A percentile compares a stretch with the other conserved stretches of the same genome.
Conservation (phyloP, 2,329 filamentous ascomycete species). For the Aspergillus pseudoterreus region DNA sequence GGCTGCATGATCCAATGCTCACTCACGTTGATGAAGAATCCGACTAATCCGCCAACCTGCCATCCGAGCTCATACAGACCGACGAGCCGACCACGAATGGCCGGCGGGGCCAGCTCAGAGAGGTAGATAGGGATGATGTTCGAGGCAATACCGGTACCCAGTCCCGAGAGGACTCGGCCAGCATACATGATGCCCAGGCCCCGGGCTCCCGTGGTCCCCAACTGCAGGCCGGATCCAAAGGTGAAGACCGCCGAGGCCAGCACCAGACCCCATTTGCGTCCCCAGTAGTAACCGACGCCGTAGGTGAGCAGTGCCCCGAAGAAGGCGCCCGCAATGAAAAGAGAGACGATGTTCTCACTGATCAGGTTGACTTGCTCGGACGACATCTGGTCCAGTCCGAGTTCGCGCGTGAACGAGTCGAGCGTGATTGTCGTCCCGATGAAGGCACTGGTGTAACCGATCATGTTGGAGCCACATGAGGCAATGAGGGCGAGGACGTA, state of each 20-base stretch:
- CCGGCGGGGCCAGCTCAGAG: conserved; percentile 52
- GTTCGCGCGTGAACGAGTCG: conserved; percentile 64
- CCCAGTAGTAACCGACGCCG: conserved; percentile 59
- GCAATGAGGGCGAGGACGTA: conserved; percentile 53
- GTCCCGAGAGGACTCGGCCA: conserved; percentile 51
- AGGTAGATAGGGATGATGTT: conserved; percentile 58
- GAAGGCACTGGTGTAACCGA: conserved; percentile 67
- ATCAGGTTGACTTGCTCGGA: conserved; percentile 52
- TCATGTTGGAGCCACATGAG: conserved; percentile 57
- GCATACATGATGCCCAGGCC: conserved; percentile 58
- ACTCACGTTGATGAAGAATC: conserved; percentile 44
- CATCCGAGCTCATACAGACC: conserved; percentile 53
- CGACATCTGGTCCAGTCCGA: conserved; percentile 55
- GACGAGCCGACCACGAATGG: conserved; percentile 52
- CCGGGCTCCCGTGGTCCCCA: conserved; percentile 56
- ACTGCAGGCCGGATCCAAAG: conserved; percentile 64
- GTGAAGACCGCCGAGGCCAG: conserved; percentile 62
- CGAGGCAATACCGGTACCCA: conserved; percentile 52
- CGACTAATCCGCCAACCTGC: conserved; percentile 45
- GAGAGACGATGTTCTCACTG: conserved; percentile 70
- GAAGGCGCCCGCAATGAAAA: conserved; percentile 79
- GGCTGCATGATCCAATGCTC: background rate
- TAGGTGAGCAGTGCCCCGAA: conserved; percentile 68
- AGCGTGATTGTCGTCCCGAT: conserved; percentile 73
- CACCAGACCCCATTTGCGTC: conserved; percentile 60